phyloP scores from a whole-genome alignment of 106 monocot genomes.

The Chionographis japonica region DNA sequence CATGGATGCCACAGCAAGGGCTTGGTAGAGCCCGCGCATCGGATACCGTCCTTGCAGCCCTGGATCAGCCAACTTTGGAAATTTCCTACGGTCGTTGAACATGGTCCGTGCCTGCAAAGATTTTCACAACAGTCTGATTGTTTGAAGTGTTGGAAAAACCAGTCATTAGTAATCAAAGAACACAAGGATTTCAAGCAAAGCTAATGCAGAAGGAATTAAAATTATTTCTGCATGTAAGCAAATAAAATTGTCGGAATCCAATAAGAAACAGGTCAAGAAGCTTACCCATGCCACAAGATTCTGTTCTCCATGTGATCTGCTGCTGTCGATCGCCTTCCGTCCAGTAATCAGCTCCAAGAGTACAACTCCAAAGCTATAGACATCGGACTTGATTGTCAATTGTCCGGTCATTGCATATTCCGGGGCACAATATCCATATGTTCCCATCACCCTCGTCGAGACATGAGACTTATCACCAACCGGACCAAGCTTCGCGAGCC shows the following conservation, averaged over 20 bases:
- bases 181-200: too few species aligned
- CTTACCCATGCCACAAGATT: constrained; percentile 74
- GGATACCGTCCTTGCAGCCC: constrained; percentile 54
- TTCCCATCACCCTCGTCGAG: constrained; percentile 83
- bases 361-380: constrained; percentile 86
- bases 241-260: not conserved
- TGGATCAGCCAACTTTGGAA: constrained; percentile 61
- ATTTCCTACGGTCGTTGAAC: constrained; percentile 60
- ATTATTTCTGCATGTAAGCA: too few species aligned
- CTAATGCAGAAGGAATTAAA: too few species aligned
- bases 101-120: constrained; percentile 59
- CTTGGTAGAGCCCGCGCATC: constrained; percentile 80
- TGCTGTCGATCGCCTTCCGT: constrained; percentile 60
- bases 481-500: constrained; percentile 81
- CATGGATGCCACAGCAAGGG: constrained; percentile 82
- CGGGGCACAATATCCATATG: constrained; percentile 83
- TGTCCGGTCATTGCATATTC: constrained; percentile 88
- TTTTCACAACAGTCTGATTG: not conserved
- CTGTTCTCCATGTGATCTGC: constrained; percentile 40
- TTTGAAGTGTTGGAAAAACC: not conserved
- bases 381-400: constrained; percentile 71
- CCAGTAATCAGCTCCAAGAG: constrained; percentile 77
- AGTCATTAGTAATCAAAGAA: not conserved
- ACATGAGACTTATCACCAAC: constrained; percentile 78
- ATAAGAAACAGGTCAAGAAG: not conserved